Evolutionary conservation across 495 filamentous ascomycete species (phyloP), one percentile per base, ranked within the genome.

Genomic region (Penicillium bialowiezense): DNA sequence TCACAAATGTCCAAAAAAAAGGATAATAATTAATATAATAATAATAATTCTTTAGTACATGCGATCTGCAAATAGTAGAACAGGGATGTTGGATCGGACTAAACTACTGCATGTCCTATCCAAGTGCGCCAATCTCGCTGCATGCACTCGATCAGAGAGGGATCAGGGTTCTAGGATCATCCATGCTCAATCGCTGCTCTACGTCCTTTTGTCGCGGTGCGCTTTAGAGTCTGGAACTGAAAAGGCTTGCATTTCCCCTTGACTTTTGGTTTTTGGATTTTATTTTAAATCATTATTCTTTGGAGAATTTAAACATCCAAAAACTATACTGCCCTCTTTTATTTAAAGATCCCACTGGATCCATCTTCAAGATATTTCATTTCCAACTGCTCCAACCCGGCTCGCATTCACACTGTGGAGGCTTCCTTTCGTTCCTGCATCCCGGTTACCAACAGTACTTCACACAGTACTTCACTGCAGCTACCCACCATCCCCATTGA

Each of bases 111-210:
- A 52, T 15, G 44, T 20, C 36, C 44, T 23, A 26, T 26, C 23
- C 21, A 26, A 48, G 15, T 31, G 44, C 50, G 50, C 50, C 43
- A 54, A 54, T 54, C 39, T 57, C 35, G 44, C 43, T 38, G 33
- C 5, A 47, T 54, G 48, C 44, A 55, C 48, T 41, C 53, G 41
- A 59, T 56, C 47, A 48, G 29, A 52, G 40, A 41, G 14, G 26
- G 44, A 42, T 18, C 37, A 43, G 45, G 50, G 29, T 42, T 55
- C 67, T 60, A 54, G 69, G 68, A 70, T 73, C 50, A 71, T 66
- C 65, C 69, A 63, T 65, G 61, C 41, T 56, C 50, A 41, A 48
- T 58, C 48, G 37, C 24, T 50, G 43, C 47, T 54, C 23, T 46
- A 2, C 43, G 34, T 50, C 43, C 41, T 40, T 44, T 52, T 42